phyloP scores from a whole-genome alignment of 208 protist genomes.

The Tritrichomonas musculus region DNA sequence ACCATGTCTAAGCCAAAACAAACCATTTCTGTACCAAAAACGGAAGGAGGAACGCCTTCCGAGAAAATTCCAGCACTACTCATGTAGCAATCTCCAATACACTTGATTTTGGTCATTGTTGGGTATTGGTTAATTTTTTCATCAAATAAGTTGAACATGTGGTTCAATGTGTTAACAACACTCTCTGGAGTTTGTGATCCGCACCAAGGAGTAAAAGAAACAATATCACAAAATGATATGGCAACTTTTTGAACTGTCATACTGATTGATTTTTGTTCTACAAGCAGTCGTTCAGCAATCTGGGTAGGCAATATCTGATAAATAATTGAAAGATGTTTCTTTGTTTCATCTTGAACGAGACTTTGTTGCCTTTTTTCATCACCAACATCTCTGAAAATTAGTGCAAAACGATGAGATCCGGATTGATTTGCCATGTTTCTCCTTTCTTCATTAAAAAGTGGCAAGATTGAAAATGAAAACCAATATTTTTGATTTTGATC shows the following conservation, averaged over 20 bases:
- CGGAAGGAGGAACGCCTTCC: neutral
- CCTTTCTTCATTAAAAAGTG: neutral
- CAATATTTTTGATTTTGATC: neutral
- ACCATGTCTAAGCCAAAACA: neutral
- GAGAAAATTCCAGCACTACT: neutral
- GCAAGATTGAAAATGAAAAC: neutral
- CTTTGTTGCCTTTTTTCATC: neutral
- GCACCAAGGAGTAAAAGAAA: neutral
- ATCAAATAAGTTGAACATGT: neutral
- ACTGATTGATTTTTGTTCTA: neutral
- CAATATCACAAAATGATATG: neutral
- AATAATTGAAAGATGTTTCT: neutral
- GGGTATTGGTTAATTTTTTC: neutral
- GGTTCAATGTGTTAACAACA: neutral
- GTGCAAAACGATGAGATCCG: neutral
- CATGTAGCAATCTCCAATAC: conserved; percentile 29
- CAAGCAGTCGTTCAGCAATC: neutral
- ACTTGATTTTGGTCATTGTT: conserved; percentile 23
- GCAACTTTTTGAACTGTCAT: neutral
- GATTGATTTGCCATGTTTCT: neutral
- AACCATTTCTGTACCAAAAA: neutral
- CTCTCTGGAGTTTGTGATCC: neutral
- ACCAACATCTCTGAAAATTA: neutral
- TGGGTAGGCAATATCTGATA: neutral
- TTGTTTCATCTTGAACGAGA: neutral